Evolutionary conservation across 2,329 filamentous ascomycete species (phyloP).

Genomic region (Colletotrichum sp.): DNA sequence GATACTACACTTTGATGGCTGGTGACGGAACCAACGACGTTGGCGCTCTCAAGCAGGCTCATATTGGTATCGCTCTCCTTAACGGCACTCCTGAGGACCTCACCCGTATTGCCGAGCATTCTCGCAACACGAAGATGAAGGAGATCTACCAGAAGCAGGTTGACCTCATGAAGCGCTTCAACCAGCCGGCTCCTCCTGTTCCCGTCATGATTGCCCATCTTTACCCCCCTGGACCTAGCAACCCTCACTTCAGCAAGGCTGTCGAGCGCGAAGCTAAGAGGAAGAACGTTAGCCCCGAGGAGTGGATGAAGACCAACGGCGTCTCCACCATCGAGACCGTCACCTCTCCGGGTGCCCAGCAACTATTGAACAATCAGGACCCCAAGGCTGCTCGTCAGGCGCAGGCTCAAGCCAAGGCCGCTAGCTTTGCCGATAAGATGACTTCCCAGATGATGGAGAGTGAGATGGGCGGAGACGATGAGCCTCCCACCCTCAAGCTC

Average conservation of each 20-base stretch:
- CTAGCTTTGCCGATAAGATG: slow-evolving; percentile 83
- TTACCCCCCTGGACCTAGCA: slow-evolving; percentile 87
- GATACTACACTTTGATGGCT: slow-evolving; percentile 98
- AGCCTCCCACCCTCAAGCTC: slow-evolving; percentile 94
- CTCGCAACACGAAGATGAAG: slow-evolving; percentile 96
- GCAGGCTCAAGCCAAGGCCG: slow-evolving; percentile 73
- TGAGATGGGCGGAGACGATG: slow-evolving; percentile 84
- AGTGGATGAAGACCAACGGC: slow-evolving; percentile 59
- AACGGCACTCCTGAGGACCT: slow-evolving; percentile 95
- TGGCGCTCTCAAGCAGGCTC: slow-evolving; percentile 95
- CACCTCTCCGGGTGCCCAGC: slow-evolving; percentile 69
- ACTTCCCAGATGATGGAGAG: slow-evolving; percentile 87
- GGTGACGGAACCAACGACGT: slow-evolving; percentile 99
- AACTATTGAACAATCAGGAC: slow-evolving; percentile 54
- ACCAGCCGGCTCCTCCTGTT: slow-evolving; percentile 89
- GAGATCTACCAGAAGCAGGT: slow-evolving; percentile 98
- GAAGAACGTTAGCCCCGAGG: slow-evolving; percentile 72
- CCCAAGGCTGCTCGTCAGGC: slow-evolving; percentile 64
- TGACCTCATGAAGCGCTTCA: slow-evolving; percentile 91
- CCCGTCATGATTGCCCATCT: slow-evolving; percentile 92
- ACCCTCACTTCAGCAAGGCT: slow-evolving; percentile 94
- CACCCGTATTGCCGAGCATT: slow-evolving; percentile 89
- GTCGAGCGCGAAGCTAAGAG: slow-evolving; percentile 83
- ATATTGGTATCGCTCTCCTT: slow-evolving; percentile 93
- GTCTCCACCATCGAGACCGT: slow-evolving; percentile 65